Base-by-base conservation (phyloP, 2,329 filamentous ascomycete species). In the Colletotrichum ledebouriae region DNA sequence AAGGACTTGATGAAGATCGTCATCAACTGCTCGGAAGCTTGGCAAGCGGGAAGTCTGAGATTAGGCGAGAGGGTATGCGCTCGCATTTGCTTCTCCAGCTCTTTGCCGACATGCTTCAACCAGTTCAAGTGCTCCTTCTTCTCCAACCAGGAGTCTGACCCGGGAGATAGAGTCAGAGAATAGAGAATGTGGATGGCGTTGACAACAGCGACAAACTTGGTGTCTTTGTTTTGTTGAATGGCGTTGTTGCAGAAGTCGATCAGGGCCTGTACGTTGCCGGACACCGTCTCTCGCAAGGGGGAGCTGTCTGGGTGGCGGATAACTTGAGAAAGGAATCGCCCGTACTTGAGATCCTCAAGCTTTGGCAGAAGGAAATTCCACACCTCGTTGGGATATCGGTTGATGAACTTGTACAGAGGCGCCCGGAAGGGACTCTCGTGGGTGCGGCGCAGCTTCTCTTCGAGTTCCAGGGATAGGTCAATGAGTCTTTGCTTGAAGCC, bases 401-500 rank as follows among this genome's bases (percentile, higher is more conserved):
- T 97, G 70, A 99, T 86, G 77, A 97, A 99, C 75, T 94, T 93
- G 78, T 97, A 94, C 20, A 99, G 86, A 0, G 96, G 95, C 67
- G 90, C 88, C 50, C 97, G 88, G 85, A 99, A 98, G 0, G 95
- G 95, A 74, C 94, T 98, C 73, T 93, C 91, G 55, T 94, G 91
- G 1, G 96, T 99, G 69, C 96, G 85, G 37, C 96, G 89, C 44
- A 99, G 83, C 71, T 91, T 92, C 60, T 91, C 88, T 78, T 99
- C 96, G 0, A 99, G 85, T 47, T 94, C 92, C 63, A 99, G 84
- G n/a, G 97, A 93, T 59, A 92, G 93, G 72, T 97, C 92, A 56
- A 98, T 93, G 49, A 99, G 87, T 34, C 92, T 89, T 69, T 94
- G 93, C 79, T 98, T 94, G 78, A 99, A 99, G 15, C 91, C 90